Evolutionary conservation across 2,329 filamentous ascomycete genomes (phyloP), one percentile per base, ranked within the genome.

Genomic region (Helminthosporium solani): DNA sequence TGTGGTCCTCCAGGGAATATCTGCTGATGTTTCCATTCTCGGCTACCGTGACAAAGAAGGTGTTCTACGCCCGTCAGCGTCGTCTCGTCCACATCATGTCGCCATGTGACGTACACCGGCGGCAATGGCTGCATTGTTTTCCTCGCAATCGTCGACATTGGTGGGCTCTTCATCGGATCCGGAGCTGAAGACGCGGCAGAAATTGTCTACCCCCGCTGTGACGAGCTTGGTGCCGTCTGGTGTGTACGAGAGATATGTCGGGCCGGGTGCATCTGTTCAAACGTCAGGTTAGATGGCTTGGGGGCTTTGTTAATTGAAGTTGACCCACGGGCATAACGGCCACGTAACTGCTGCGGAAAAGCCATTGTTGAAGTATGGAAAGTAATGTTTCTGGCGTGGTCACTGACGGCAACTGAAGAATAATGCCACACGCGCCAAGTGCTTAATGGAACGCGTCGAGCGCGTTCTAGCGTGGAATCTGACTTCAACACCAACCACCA

Each of bases 21-120:
- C 90, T 83, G 75, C 87, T 95, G 61, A 99, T 90, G n/a, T 87
- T 94, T 63, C 95, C 94, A 73, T 97, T 91, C 70, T 99, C 92
- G 16, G 89, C 88, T 21, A 90, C 94, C 51, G 90, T 84, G 35
- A 97, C 83, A 66, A 96, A 95, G 70, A 88, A 90, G 49, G 87
- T 83, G 64, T 92, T 83, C 82, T 85, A 53, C 14, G 4, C 16
- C 25, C 20, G 41, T 69, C 47, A 67, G 61, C 18, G 12, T 6
- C 5, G 28, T 23, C 15, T 16, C 15, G 18, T 38, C n/a, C n/a
- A n/a, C n/a, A n/a, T n/a, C n/a, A n/a, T n/a, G n/a, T n/a, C n/a
- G n/a, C n/a, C n/a, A n/a, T 27, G 33, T 7, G 16, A 65, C 75
- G 27, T 72, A 84, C 81, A 28, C 83, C 82, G 16, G 90, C 84